Evolutionary conservation across 768 basidiomycete genomes (phyloP).

Genomic region (Lactarius hengduanensis): DNA sequence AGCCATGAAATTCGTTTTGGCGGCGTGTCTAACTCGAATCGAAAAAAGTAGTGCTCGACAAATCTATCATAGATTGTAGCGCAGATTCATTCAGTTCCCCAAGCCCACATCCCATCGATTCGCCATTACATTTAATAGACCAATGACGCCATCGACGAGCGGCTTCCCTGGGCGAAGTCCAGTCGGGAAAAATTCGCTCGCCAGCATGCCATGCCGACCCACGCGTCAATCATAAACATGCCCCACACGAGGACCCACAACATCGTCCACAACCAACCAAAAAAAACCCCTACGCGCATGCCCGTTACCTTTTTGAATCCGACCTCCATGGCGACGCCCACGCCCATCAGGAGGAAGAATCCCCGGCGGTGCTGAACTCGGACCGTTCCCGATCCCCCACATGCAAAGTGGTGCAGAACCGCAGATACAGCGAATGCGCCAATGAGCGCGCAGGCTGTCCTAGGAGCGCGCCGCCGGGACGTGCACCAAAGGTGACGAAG

Average conservation of each 20-base stretch:
- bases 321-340: slow-evolving; percentile 44
- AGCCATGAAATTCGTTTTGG: too few relatives aligned
- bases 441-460: slow-evolving; percentile 35
- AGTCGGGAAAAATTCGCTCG: slow-evolving; percentile 8
- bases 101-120: too few relatives aligned
- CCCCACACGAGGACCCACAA: slow-evolving; percentile 26
- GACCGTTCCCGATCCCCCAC: slow-evolving; percentile 56
- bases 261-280: slow-evolving; percentile 53
- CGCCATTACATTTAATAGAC: neutral
- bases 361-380: slow-evolving; percentile 48
- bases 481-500: slow-evolving; percentile 36
- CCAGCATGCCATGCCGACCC: slow-evolving; percentile 11
- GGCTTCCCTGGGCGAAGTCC: too few relatives aligned
- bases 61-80: too few relatives aligned
- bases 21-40: too few relatives aligned
- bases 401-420: slow-evolving; percentile 53
- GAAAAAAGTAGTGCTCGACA: too few relatives aligned
- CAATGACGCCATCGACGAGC: neutral
- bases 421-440: slow-evolving; percentile 62
- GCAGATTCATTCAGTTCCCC: too few relatives aligned
- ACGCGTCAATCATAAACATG: slow-evolving; percentile 11
- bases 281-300: slow-evolving; percentile 44
- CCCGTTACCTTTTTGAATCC: slow-evolving; percentile 47
- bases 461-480: slow-evolving; percentile 37
- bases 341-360: slow-evolving; percentile 45